A percentile compares a stretch with the other conserved stretches of the same genome.
phyloP scores from a whole-genome alignment of 208 protist genomes.

The Trypanosoma theileri region DNA sequence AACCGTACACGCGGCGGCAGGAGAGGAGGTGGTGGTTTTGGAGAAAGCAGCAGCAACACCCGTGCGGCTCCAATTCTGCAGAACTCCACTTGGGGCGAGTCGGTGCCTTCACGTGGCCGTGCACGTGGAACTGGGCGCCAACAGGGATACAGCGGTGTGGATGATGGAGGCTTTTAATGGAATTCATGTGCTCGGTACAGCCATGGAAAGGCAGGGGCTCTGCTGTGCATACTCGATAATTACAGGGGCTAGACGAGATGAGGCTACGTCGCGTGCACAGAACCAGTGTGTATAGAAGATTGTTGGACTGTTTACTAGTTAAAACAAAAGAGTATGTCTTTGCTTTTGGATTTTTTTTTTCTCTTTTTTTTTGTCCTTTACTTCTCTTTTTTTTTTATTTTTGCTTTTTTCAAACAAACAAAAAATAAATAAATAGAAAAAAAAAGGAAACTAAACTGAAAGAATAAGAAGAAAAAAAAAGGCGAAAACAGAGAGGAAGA shows the following conservation, averaged over 20 bases:
- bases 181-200: too few species aligned
- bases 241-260: too few species aligned
- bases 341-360: too few species aligned
- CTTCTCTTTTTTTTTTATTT: neutral
- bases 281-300: too few species aligned
- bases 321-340: too few species aligned
- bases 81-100: constrained; percentile 37
- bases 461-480: neutral
- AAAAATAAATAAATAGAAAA: neutral
- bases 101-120: constrained; percentile 10
- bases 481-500: neutral
- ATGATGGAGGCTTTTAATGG: constrained; percentile 79
- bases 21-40: constrained; percentile 31
- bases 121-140: constrained; percentile 21
- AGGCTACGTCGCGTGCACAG: too few species aligned
- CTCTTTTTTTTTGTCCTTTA: neutral
- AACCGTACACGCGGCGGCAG: constrained; percentile 30
- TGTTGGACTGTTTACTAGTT: too few species aligned
- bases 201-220: neutral
- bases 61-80: neutral
- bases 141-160: constrained; percentile 31
- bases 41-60: constrained; percentile 30
- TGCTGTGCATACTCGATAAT: too few species aligned
- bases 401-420: neutral
- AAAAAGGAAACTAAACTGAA: neutral